Evolutionary conservation across 2,329 filamentous ascomycete species (phyloP), one percentile per base, ranked within the genome.

Genomic region (Talaromyces rugulosus): DNA sequence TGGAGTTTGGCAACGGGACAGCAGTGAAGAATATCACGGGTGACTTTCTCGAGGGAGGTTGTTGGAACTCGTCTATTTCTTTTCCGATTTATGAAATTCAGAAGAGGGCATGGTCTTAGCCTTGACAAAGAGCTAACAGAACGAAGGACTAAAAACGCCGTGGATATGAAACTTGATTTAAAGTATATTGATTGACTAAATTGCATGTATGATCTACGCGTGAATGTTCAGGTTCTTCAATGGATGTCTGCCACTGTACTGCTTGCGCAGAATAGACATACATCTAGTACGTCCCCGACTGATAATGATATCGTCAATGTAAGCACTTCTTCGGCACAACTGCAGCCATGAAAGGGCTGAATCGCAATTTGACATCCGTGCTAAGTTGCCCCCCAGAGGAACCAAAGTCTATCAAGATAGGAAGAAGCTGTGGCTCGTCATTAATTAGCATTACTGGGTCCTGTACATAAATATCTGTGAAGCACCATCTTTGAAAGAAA

Each of bases 321-420:
- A 86, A 95, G 92, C 92, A 96, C 92, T 92, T 96, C 92, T 96
- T 93, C 91, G 92, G 92, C 93, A 92, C 93, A 95, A 93, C 87
- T 85, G 83, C 87, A 92, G 91, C 89, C 91, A 96, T 88, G 79
- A 69, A 74, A 72, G 75, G 79, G 87, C 88, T 86, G 86, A 83
- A 89, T 94, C 95, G 93, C 87, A 97, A 96, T 96, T 96, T 96
- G 92, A 97, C 92, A 96, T 96, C 91, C 89, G 91, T 96, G 93
- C 93, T 94, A 57, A 47, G 52, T n/a, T 54, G 40, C 30, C 40
- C 42, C 42, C 18, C 31, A 30, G n/a, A 53, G 52, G 31, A 31
- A 56, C n/a, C 18, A 30, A 11, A 33, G 18, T 36, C 4, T 56
- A 80, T 42, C 36, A 58, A 33, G 34, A 68, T 14, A 53, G 55